phyloP scores from a whole-genome alignment of 2,329 filamentous ascomycete genomes.

The Colletotrichum kahawae region DNA sequence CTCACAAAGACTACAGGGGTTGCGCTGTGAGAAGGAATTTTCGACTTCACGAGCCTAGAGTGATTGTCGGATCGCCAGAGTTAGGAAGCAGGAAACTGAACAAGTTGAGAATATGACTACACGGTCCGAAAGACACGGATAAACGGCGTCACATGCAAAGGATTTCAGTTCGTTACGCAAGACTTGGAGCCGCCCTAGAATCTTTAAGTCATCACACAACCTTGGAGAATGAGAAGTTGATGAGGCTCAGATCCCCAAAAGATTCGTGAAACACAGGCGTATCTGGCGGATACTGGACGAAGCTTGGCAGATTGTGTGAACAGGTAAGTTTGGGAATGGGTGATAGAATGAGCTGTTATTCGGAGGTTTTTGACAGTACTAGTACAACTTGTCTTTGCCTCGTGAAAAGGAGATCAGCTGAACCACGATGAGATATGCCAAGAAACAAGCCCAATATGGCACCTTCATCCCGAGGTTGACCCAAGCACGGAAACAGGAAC shows the following conservation, averaged over 20 bases:
- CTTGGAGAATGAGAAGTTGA: neutral
- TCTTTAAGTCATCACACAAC: neutral
- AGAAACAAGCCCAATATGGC: neutral
- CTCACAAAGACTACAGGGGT: neutral
- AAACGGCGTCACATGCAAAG: neutral
- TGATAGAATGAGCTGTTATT: neutral
- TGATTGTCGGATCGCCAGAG: neutral
- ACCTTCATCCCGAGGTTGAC: neutral
- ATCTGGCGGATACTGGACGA: neutral
- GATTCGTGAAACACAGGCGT: neutral
- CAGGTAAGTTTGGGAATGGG: neutral
- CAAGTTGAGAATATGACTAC: neutral
- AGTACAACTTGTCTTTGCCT: neutral
- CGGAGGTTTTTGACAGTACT: neutral
- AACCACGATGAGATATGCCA: neutral
- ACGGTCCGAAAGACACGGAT: neutral
- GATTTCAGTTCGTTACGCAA: neutral
- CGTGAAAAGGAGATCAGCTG: neutral
- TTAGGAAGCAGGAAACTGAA: neutral
- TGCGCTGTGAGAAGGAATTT: neutral
- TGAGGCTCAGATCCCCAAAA: neutral
- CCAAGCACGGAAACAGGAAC: neutral
- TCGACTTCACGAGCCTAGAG: neutral
- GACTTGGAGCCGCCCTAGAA: accelerated
- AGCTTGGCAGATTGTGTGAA: neutral